Conservation (phyloP, 306 rosid species). For the Dalbergia oliveri region DNA sequence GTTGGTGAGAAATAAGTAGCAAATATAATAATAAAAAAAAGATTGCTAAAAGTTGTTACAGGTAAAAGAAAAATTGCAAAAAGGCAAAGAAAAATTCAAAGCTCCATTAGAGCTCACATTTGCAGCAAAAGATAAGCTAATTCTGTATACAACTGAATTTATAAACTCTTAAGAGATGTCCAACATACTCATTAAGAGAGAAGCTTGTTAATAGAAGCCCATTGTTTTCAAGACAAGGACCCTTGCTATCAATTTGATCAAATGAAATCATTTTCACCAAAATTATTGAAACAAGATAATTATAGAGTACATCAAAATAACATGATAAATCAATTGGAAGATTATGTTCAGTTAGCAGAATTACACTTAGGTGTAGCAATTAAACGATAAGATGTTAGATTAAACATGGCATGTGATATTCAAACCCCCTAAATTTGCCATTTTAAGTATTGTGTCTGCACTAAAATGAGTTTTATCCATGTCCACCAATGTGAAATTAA, state of each 20-base stretch:
- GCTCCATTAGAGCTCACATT: slow-evolving; percentile 23
- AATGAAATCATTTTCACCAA: slow-evolving; percentile 34
- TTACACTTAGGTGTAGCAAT: background rate
- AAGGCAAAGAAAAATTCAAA: slow-evolving; percentile 35
- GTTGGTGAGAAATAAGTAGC: slow-evolving; percentile 31
- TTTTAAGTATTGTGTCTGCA: slow-evolving; percentile 26
- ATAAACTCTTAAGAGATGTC: background rate
- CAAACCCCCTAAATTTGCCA: slow-evolving; percentile 16
- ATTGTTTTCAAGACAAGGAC: background rate
- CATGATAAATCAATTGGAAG: slow-evolving; percentile 32
- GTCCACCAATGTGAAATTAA: slow-evolving; percentile 33
- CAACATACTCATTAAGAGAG: slow-evolving; percentile 8
- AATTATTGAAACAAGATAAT: slow-evolving; percentile 25
- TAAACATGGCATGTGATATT: background rate
- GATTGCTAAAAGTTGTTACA: slow-evolving; percentile 21
- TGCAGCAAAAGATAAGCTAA: slow-evolving; percentile 4
- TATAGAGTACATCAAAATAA: slow-evolving; percentile 26
- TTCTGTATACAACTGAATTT: slow-evolving; percentile 26
- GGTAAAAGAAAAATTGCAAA: background rate
- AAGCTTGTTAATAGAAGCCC: slow-evolving; percentile 24
- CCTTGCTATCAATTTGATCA: slow-evolving; percentile 32
- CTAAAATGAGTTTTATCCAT: slow-evolving; percentile 5
- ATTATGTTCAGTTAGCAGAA: slow-evolving; percentile 33
- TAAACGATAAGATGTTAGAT: slow-evolving; percentile 18
- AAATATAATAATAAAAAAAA: slow-evolving; percentile 9